Conservation (phyloP, 2,329 filamentous ascomycete genomes). For the Cladosporium sp. region DNA sequence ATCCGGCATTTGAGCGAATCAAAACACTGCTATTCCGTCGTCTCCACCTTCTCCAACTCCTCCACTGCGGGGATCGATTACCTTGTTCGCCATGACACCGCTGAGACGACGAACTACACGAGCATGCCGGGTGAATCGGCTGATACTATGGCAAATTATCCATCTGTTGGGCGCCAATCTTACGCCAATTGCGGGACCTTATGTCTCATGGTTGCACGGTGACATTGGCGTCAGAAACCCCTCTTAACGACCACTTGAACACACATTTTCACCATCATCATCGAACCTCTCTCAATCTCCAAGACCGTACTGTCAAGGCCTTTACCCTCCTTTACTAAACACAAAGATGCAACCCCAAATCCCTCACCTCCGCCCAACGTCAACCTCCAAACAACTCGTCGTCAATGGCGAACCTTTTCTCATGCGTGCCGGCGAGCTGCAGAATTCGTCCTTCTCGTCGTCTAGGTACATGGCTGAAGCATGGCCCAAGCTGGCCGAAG, state of each 20-base stretch:
- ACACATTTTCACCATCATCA: background rate
- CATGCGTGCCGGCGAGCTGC: constrained; percentile 48
- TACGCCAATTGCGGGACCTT: background rate
- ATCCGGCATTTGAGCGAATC: background rate
- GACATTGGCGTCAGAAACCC: background rate
- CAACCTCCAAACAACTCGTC: constrained; percentile 40
- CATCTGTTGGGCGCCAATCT: background rate
- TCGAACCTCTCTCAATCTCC: background rate
- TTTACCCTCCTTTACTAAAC: background rate
- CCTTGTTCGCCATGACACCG: background rate
- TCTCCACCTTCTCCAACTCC: background rate
- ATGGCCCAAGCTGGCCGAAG: constrained; percentile 46
- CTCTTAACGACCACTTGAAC: background rate
- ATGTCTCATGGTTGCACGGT: background rate
- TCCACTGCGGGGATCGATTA: background rate
- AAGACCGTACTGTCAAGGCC: no score
- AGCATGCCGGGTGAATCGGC: background rate
- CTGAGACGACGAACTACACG: background rate
- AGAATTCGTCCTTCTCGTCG: constrained; percentile 51
- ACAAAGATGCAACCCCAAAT: constrained; percentile 12
- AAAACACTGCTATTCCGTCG: background rate
- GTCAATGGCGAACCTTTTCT: constrained; percentile 49
- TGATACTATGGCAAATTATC: background rate
- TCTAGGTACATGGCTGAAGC: constrained; percentile 46
- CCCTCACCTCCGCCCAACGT: constrained; percentile 22